These are phyloP conservation scores for Camillea tinctor DNA, from an alignment of 2,329 filamentous ascomycete genomes.

Conservation along the genomic window DNA sequence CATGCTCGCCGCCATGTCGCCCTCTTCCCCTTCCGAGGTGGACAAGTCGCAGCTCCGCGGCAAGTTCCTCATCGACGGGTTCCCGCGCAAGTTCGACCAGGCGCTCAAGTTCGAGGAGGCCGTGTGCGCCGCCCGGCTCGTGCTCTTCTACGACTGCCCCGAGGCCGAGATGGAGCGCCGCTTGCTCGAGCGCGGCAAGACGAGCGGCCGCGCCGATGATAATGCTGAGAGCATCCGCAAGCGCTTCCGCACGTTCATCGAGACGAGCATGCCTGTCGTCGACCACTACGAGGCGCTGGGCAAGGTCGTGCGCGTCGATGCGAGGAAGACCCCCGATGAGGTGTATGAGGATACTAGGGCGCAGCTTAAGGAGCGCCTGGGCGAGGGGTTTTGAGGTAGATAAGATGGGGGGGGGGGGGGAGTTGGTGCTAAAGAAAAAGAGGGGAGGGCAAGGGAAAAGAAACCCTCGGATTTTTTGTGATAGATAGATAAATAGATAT, in stretches of 20 bases:
- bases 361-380: constrained; percentile 49
- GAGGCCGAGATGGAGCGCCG: constrained; percentile 84
- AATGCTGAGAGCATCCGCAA: constrained; percentile 96
- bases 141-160: constrained; percentile 91
- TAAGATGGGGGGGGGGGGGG: not conserved
- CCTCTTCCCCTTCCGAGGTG: constrained; percentile 17
- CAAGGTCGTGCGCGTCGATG: constrained; percentile 77
- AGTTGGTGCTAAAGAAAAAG: too few relatives aligned
- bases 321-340: constrained; percentile 63
- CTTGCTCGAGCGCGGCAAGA: constrained; percentile 86
- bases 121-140: constrained; percentile 80
- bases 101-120: constrained; percentile 88
- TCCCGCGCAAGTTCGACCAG: constrained; percentile 97
- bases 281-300: constrained; percentile 75
- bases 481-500: too few relatives aligned
- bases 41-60: constrained; percentile 44
- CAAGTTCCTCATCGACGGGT: constrained; percentile 78
- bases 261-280: constrained; percentile 97
- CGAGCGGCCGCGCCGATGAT: constrained; percentile 86
- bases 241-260: constrained; percentile 89
- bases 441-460: too few relatives aligned
- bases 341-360: constrained; percentile 56
- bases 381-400: constrained; percentile 35
- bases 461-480: too few relatives aligned
- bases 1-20: constrained; percentile 69